Evolutionary conservation across 208 protist species (phyloP), one percentile per base, ranked within the genome.

Genomic region (Balamuthia mandrillaris): DNA sequence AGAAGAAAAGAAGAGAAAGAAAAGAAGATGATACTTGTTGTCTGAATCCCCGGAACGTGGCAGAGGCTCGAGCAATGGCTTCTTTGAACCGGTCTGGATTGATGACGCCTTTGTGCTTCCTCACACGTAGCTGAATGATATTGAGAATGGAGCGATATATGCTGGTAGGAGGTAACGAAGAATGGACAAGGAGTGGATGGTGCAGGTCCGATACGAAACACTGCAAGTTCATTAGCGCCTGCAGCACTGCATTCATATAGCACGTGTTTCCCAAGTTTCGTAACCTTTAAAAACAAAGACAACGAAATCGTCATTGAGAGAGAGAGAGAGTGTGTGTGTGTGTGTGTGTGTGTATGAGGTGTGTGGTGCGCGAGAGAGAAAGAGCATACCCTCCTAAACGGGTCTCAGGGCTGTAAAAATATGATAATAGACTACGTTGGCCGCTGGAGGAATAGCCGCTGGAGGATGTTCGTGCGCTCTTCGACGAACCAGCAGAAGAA

Each of bases 391-490:
- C n/a, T n/a, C n/a, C n/a, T n/a, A n/a, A n/a, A n/a, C n/a, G n/a
- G n/a, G n/a, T n/a, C n/a, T n/a, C n/a, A n/a, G n/a, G n/a, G n/a
- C n/a, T n/a, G n/a, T n/a, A n/a, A 95, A 90, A 95, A 92, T 54
- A 98, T 93, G 86, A 95, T 96, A 91, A 99, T 99, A 41, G 93
- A 88, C 90, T 99, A 94, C 54, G 99, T 94, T 56, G 99, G 99
- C 56, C 98, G 96, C 95, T 99, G 98, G 94, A 99, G n/a, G n/a
- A n/a, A n/a, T n/a, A n/a, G n/a, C n/a, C n/a, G n/a, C n/a, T n/a
- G n/a, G n/a, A n/a, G n/a, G n/a, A n/a, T n/a, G n/a, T n/a, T n/a
- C n/a, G n/a, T n/a, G n/a, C n/a, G n/a, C n/a, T n/a, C n/a, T n/a
- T n/a, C n/a, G n/a, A n/a, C n/a, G n/a, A n/a, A n/a, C n/a, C n/a